phyloP scores from a whole-genome alignment of 176 grass and related monocot species.

The Dactylis glomerata region DNA sequence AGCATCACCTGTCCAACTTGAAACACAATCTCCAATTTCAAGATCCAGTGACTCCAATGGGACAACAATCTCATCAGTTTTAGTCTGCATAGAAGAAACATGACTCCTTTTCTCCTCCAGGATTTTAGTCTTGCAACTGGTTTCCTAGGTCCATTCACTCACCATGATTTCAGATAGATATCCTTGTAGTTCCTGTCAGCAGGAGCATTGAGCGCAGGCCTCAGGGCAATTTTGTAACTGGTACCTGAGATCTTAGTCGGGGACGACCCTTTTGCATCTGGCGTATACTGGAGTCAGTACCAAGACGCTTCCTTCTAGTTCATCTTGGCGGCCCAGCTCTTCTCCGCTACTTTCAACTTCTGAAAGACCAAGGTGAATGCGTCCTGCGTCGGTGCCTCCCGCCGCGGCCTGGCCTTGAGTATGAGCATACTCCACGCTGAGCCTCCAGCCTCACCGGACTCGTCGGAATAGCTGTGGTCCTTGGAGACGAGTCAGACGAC shows the following conservation, averaged over 20 bases:
- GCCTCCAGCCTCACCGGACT: not conserved
- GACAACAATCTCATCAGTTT: conserved; percentile 52
- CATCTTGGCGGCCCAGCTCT: conserved; percentile 46
- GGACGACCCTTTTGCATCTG: conserved; percentile 51
- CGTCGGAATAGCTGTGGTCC: not conserved
- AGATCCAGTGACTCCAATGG: conserved; percentile 34
- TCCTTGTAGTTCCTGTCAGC: conserved; percentile 48
- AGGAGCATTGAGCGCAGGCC: conserved; percentile 51
- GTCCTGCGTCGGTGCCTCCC: conserved; percentile 33
- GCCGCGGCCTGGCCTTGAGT: not conserved
- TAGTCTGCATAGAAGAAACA: conserved; percentile 35
- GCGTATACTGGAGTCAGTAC: conserved; percentile 51
- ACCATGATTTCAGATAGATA: conserved; percentile 43
- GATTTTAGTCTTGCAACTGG: conserved; percentile 50
- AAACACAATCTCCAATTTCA: conserved; percentile 45
- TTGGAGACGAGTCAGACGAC: conserved; percentile 29
- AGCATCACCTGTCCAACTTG: conserved; percentile 43
- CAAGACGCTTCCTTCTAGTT: conserved; percentile 46
- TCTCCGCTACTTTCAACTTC: conserved; percentile 61
- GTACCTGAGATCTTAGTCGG: conserved; percentile 55
- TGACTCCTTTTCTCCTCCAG: conserved; percentile 48
- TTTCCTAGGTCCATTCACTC: conserved; percentile 52
- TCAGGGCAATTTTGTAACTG: conserved; percentile 61
- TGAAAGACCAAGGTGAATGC: conserved; percentile 41
- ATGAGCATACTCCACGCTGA: not conserved